Evolutionary conservation across 2,329 filamentous ascomycete species (phyloP).

Genomic region (Fusarium staphyleae): DNA sequence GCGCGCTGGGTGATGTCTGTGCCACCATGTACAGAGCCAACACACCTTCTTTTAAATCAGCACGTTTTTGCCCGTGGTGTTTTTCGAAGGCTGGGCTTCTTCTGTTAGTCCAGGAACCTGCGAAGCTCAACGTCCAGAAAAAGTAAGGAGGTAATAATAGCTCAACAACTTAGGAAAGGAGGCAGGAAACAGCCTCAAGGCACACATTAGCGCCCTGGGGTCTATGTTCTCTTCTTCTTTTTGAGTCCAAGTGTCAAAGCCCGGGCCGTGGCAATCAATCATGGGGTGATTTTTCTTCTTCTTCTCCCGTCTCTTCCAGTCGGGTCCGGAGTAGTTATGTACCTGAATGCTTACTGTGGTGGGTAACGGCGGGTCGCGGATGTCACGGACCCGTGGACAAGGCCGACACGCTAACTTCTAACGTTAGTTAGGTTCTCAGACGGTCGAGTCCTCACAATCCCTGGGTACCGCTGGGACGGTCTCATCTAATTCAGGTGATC

Average conservation of each 20-base stretch:
- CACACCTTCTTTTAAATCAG: background rate
- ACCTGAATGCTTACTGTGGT: slow-evolving; percentile 23
- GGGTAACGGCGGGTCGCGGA: slow-evolving; percentile 18
- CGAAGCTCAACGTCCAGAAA: background rate
- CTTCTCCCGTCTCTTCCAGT: slow-evolving; percentile 25
- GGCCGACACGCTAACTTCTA: slow-evolving; percentile 5
- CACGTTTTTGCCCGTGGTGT: too few relatives aligned
- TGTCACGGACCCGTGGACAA: slow-evolving; percentile 10
- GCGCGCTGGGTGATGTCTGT: slow-evolving; percentile 10
- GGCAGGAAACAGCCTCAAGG: slow-evolving; percentile 2
- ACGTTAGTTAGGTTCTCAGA: slow-evolving; percentile 7
- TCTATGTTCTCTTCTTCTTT: background rate
- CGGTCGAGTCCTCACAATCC: background rate
- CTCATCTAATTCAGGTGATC: slow-evolving; percentile 8
- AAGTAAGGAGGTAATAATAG: background rate
- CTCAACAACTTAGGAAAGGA: slow-evolving; percentile 2
- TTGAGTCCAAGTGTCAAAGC: slow-evolving; percentile 6
- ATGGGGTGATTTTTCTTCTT: slow-evolving; percentile 19
- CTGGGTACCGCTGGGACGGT: slow-evolving; percentile 7
- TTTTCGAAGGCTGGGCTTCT: slow-evolving; percentile 4
- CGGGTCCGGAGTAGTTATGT: too few relatives aligned
- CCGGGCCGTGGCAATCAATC: slow-evolving; percentile 8
- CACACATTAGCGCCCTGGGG: background rate
- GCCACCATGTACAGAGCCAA: slow-evolving; percentile 1
- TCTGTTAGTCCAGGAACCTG: background rate